These are phyloP conservation scores for Scenedesmus sp. DNA, from an alignment of 163 green algal genomes.

Conservation along the genomic window DNA sequence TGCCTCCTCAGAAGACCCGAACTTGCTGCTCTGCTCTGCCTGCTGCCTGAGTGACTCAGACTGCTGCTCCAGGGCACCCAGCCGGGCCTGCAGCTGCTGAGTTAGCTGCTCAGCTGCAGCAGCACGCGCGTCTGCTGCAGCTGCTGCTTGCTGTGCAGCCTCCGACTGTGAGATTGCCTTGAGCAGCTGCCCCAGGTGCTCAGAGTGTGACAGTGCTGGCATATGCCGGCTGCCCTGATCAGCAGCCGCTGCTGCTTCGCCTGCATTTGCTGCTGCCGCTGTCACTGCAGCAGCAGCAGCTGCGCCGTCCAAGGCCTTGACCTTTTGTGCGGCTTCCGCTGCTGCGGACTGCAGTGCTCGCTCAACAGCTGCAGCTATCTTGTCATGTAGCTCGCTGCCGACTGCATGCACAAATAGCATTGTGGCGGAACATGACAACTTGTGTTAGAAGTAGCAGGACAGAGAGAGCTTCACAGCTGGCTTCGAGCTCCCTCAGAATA, in stretches of 20 bases:
- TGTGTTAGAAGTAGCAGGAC: no score
- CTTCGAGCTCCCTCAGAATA: not conserved
- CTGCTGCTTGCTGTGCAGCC: conserved; percentile 1
- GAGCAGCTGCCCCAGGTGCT: conserved; percentile 17
- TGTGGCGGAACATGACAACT: not conserved
- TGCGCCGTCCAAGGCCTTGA: not conserved
- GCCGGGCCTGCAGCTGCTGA: not conserved
- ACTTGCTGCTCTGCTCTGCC: not conserved
- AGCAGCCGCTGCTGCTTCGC: no score
- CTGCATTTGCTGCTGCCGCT: not conserved
- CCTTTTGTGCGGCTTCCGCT: not conserved
- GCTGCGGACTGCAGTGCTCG: conserved; percentile 6
- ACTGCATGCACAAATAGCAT: not conserved
- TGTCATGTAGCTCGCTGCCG: not conserved
- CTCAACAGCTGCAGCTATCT: not conserved
- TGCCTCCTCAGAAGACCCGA: not conserved
- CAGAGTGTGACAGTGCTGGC: not conserved
- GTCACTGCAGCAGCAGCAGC: not conserved
- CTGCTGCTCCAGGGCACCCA: conserved; percentile 14
- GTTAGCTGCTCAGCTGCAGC: not conserved
- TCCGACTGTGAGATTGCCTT: conserved; percentile 14
- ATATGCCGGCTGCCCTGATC: not conserved
- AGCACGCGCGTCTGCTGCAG: conserved; percentile 6
- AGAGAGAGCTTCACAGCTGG: not conserved
- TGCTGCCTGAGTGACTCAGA: not conserved